Evolutionary conservation across 805 yeast species (phyloP), one percentile per base, ranked within the genome.

Genomic region (Torulaspora delbrueckii): DNA sequence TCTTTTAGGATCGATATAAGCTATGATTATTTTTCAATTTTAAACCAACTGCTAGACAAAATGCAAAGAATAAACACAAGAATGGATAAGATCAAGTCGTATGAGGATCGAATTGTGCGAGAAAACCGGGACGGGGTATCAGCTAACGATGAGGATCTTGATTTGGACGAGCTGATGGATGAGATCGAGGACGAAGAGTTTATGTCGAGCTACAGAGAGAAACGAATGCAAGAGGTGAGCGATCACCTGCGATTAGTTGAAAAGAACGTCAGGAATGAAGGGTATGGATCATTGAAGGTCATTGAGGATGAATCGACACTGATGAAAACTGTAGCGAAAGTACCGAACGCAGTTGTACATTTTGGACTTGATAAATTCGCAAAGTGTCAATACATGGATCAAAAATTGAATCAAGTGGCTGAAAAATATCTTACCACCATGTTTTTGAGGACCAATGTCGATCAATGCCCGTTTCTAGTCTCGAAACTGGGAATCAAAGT

Each of bases 391-490:
- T 62, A 71, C 16, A 78, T 86, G 84, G 77, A 81, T 49, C 59
- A 68, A 3, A 70, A 72, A 49, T 54, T 75, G 24, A 46, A 53
- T 24, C 51, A 40, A 40, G 56, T 86, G 6, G 79, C 91, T 1
- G 72, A 72, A 46, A 77, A 75, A 51, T 86, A 86, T 63, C 57
- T 82, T 38, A 67, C 69, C 2, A 70, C 85, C 1, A 71, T 70
- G 46, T 77, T 84, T 47, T 62, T 75, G 16, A 71, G 75, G 37
- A 74, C 84, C 3, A 70, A 74, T 44, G 96, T 86, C 0, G 75
- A 71, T 28, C 67, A 75, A 31, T 84, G 90, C 1, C 89, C 95
- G 3, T 87, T 87, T 57, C 67, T 88, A 37, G 87, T 80, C 4
- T 66, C 78, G 2, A 80, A 78, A 57, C 71, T 88, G 32, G 68